phyloP scores from a whole-genome alignment of 75 land plant species.

The Sequoiadendron giganteum region DNA sequence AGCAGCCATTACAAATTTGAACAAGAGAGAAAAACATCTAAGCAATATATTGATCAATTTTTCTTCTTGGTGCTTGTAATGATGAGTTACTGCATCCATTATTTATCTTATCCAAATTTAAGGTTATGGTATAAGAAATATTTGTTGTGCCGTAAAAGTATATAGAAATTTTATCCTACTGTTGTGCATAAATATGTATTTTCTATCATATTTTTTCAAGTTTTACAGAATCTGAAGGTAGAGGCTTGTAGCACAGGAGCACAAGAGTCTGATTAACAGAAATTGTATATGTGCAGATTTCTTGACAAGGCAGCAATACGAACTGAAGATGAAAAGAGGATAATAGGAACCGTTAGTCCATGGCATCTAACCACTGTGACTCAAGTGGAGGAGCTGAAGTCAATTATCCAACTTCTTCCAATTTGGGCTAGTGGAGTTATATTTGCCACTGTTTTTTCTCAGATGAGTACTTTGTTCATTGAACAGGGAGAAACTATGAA shows the following conservation, averaged over 20 bases:
- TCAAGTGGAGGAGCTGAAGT: constrained; percentile 75
- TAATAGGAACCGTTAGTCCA: constrained; percentile 8
- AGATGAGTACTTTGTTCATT: constrained; percentile 66
- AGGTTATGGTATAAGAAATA: not conserved
- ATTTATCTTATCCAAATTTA: not conserved
- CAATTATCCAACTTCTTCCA: constrained; percentile 50
- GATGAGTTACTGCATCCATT: not conserved
- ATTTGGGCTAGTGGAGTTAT: constrained; percentile 64
- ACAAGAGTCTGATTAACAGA: not conserved
- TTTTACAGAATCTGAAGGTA: not conserved
- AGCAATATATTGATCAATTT: not conserved
- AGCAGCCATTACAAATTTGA: not conserved
- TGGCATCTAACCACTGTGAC: constrained; percentile 70
- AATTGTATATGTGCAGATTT: constrained; percentile 21
- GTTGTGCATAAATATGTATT: not conserved
- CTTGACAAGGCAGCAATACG: constrained; percentile 49
- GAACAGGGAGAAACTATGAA: constrained; percentile 71
- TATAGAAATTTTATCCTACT: not conserved
- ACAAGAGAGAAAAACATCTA: not conserved
- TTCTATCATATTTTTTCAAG: not conserved
- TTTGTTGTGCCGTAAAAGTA: not conserved
- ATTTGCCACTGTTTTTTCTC: constrained; percentile 58
- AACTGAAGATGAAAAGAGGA: not conserved
- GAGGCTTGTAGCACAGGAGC: not conserved
- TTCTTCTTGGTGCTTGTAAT: not conserved